These are phyloP conservation scores for Phylloporus arenicola DNA, from an alignment of 768 basidiomycete species.

Conservation along the genomic window DNA sequence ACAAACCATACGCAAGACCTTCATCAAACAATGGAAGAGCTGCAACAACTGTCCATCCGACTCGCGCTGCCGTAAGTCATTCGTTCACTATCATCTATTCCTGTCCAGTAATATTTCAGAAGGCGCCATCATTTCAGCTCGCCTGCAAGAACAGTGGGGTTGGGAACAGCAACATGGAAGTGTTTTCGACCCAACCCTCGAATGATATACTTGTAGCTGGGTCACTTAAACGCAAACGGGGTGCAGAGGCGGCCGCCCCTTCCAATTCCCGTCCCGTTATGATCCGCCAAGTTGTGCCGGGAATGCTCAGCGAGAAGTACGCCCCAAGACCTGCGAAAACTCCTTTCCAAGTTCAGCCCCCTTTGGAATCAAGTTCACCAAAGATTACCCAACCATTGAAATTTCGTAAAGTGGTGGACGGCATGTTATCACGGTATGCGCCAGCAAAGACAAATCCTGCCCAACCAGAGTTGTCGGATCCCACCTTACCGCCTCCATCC, in stretches of 20 bases:
- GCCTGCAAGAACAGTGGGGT: slow-evolving; percentile 6
- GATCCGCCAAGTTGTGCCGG: slow-evolving; percentile 35
- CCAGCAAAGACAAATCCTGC: slow-evolving; percentile 14
- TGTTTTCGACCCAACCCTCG: slow-evolving; percentile 2
- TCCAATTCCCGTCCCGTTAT: slow-evolving; percentile 24
- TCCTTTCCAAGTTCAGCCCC: slow-evolving; percentile 8
- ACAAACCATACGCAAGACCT: slow-evolving; percentile 54
- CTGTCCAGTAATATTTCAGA: slow-evolving; percentile 4
- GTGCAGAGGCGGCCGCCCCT: slow-evolving; percentile 11
- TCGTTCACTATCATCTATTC: background rate
- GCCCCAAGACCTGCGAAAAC: slow-evolving; percentile 19
- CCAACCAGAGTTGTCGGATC: slow-evolving; percentile 3
- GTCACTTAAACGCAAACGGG: slow-evolving; percentile 32
- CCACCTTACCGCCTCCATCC: slow-evolving; percentile 4
- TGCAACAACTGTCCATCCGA: slow-evolving; percentile 1
- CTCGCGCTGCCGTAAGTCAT: slow-evolving; percentile 18
- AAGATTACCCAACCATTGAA: slow-evolving; percentile 28
- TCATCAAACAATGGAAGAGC: slow-evolving; percentile 5
- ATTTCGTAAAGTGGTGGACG: slow-evolving; percentile 38
- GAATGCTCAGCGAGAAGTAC: slow-evolving; percentile 28
- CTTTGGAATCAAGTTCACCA: slow-evolving; percentile 13
- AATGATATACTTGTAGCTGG: slow-evolving; percentile 9
- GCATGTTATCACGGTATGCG: slow-evolving; percentile 30
- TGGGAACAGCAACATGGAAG: slow-evolving; percentile 9
- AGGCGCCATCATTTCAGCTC: slow-evolving; percentile 7